Base-by-base conservation (phyloP, 768 basidiomycete genomes). In the Leccinum variicolor region DNA sequence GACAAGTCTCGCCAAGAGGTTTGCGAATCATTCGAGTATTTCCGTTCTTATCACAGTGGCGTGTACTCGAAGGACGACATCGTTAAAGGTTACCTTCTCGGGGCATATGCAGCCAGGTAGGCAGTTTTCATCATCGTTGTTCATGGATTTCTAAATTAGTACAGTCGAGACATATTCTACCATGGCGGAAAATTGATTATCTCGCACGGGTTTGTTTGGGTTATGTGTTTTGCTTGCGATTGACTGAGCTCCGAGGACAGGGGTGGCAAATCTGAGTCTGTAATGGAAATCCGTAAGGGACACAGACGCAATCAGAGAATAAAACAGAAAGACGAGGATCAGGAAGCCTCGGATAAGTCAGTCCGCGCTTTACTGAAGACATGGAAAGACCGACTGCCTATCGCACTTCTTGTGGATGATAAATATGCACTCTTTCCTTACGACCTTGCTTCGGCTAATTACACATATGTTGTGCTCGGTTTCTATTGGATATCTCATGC, bases 1-100 rank as follows among this genome's bases (percentile, higher is more conserved):
- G 19, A 28, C 51, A 54, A 92, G 90, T 87, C 89, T 25, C 83
- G 91, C 43, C 90, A 92, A 73, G 91, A 92, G 73, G 79, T 93
- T 2, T 92, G 91, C 73, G 91, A 93, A 69, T 81, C 86, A 5
- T 83, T 87, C 50, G 83, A 85, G 21, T 86, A 84, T 63, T 82
- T 82, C 64, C 73, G 77, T 29, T 85, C 82, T 61, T 93, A 90
- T 67, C 91, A 94, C 70, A 76, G 89, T 11, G 91, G 91, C 8
- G 90, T 94, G 6, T 92, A 92, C 68, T 82, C 79, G 52, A 69
- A 71, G 23, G 75, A 83, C 25, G 80, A 84, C 53, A 70, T 81
- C 17, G 88, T 81, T 17, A 86, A 82, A 66, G 91, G 92, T 3
- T 94, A 93, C 67, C 79, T 94, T 33, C 75, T 94, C 25, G 82